Evolutionary conservation across 2,329 filamentous ascomycete species (phyloP).

Genomic region (Colletotrichum lentis): DNA sequence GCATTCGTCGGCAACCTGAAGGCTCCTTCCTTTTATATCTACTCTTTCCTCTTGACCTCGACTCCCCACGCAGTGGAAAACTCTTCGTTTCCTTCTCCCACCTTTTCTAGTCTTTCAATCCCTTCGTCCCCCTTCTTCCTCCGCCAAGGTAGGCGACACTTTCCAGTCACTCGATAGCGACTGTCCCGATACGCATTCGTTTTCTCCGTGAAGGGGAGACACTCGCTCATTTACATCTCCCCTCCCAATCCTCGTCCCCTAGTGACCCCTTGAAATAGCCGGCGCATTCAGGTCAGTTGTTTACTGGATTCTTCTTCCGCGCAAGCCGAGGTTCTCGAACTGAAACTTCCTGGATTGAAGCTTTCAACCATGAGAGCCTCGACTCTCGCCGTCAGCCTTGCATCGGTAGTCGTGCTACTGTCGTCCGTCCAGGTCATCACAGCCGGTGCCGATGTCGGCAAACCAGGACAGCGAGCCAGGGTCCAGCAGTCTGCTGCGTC

Average conservation of each 20-base stretch:
- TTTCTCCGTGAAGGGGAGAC: background rate
- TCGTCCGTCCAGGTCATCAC: constrained; percentile 38
- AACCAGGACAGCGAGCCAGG: background rate
- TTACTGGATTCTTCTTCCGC: background rate
- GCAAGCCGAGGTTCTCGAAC: background rate
- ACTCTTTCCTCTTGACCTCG: background rate
- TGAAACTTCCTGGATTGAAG: background rate
- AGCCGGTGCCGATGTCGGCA: background rate
- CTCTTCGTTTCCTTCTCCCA: constrained; percentile 1
- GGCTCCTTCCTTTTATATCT: constrained; percentile 28
- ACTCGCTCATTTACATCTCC: constrained; percentile 3
- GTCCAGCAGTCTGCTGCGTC: background rate
- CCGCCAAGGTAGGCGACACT: too few relatives aligned
- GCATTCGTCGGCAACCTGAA: background rate
- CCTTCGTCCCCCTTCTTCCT: background rate
- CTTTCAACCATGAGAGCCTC: constrained; percentile 48
- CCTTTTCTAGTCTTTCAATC: background rate
- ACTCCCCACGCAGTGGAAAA: background rate
- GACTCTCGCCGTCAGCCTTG: constrained; percentile 45
- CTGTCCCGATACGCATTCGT: constrained; percentile 7
- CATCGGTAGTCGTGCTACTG: constrained; percentile 47
- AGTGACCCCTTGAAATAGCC: background rate
- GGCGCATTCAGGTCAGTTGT: background rate
- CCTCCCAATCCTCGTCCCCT: background rate
- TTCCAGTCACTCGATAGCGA: background rate